Conservation (phyloP, 805 yeast genomes). For the Candida sanyiensis region DNA sequence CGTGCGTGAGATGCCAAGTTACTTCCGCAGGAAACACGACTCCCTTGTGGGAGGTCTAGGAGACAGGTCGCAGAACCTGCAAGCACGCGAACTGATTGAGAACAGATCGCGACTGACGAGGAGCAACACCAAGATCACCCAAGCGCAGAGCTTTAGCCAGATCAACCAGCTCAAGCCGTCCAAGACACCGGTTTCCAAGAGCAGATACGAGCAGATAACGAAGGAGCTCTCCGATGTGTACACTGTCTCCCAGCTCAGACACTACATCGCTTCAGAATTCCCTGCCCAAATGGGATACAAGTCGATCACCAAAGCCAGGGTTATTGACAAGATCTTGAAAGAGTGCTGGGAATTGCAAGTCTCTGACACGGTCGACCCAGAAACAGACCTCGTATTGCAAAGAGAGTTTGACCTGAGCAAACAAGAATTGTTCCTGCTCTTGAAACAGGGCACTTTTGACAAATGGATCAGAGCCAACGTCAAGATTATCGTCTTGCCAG, state of each 20-base stretch:
- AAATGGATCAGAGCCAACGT: constrained; percentile 25
- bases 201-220: constrained; percentile 16
- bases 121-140: constrained; percentile 9
- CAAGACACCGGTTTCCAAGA: constrained; percentile 13
- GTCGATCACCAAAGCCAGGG: constrained; percentile 6
- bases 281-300: constrained; percentile 7
- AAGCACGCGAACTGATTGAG: constrained; percentile 8
- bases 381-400: constrained; percentile 15
- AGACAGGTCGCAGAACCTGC: too few relatives aligned
- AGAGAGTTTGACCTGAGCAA: constrained; percentile 19
- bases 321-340: constrained; percentile 10
- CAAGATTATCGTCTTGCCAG: constrained; percentile 18
- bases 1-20: constrained; percentile 8
- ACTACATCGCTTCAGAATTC: constrained; percentile 9
- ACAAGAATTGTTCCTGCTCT: constrained; percentile 19
- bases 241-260: constrained; percentile 15
- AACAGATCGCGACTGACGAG: constrained; percentile 6
- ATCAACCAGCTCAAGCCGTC: constrained; percentile 16
- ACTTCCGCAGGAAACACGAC: constrained; percentile 1
- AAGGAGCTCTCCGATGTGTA: constrained; percentile 13
- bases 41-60: too few relatives aligned
- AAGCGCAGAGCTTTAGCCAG: constrained; percentile 7
- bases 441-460: constrained; percentile 18
- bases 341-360: constrained; percentile 17
- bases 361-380: constrained; percentile 13